Evolutionary conservation across 176 grass and related monocot species (phyloP), one percentile per base, ranked within the genome.

Genomic region (Areca catechu): DNA sequence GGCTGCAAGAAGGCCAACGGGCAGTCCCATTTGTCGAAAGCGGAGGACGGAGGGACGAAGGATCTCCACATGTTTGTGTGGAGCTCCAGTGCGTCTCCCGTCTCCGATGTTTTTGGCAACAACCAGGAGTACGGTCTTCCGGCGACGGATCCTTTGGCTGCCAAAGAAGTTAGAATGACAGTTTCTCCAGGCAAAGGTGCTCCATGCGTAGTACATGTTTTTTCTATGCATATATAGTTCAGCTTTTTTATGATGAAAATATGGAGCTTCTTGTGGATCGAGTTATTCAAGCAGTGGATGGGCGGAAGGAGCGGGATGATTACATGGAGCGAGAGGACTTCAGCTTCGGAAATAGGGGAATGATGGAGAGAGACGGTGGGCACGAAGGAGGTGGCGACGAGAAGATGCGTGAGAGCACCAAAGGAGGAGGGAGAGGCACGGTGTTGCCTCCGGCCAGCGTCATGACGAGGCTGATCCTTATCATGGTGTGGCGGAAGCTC

Each of bases 401-500:
- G 34, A 43, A 43, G 34, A 14, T 43, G 10, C 34, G 25, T 24
- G 62, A 65, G 15, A 37, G 24, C 56, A 17, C 16, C 62, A 65
- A 51, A 51, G 62, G 48, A 50, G 62, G 50, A 51, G 62, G 49
- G 16, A 51, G 50, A 51, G 48, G 48, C 20, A 65, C 34, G 34
- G 34, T 3, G 34, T 14, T 65, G 62, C 62, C 62, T 3, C 62
- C 62, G 3, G 50, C 62, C 14, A 65, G 62, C 62, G 62, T 65
- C 21, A 65, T 65, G 62, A 65, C 62, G 6, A 24, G 62, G 22
- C 48, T 65, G 22, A 65, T 65, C 48, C 48, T 65, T 5, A 65
- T 65, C 48, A 65, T 65, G 62, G 62, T 65, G 22, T 65, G 62
- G 62, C 47, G 62, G 48, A 65, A 65, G 62, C 62, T 65, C 7